phyloP scores from a whole-genome alignment of 768 basidiomycete genomes.

The Tricholoma hemisulphureum region DNA sequence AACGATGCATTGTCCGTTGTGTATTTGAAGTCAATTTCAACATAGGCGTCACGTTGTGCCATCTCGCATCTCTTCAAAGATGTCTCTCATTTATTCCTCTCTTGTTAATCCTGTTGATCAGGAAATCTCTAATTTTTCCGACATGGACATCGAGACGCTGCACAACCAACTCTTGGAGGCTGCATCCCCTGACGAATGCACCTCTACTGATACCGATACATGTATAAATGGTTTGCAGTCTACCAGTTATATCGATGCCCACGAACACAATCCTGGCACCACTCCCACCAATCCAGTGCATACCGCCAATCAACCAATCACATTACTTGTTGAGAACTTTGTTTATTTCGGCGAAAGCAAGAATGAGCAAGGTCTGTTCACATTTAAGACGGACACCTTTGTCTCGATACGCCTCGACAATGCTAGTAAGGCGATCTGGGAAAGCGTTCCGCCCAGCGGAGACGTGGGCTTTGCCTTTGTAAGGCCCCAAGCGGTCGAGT shows the following conservation, averaged over 20 bases:
- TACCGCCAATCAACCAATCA: background rate
- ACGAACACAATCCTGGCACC: background rate
- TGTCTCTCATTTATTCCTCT: background rate
- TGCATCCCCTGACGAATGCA: background rate
- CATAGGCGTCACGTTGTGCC: background rate
- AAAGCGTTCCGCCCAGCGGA: background rate
- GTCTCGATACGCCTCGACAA: background rate
- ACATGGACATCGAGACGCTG: background rate
- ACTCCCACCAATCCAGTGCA: background rate
- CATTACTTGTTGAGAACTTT: background rate
- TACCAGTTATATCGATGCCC: background rate
- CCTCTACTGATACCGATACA: background rate
- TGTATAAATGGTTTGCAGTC: background rate
- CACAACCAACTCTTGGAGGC: slow-evolving; percentile 1
- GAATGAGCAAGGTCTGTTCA: background rate
- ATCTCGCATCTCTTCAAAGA: background rate
- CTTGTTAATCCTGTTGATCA: background rate
- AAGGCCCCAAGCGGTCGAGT: background rate
- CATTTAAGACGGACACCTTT: background rate
- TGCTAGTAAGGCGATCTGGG: background rate
- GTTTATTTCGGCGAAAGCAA: background rate
- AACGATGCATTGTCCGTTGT: background rate
- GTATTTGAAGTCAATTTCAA: background rate
- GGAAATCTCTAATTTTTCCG: background rate
- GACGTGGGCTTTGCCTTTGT: background rate